Evolutionary conservation across 1,284 basidiomycete genomes (phyloP), one percentile per base, ranked within the genome.

Genomic region (Apiotrichum domesticum): DNA sequence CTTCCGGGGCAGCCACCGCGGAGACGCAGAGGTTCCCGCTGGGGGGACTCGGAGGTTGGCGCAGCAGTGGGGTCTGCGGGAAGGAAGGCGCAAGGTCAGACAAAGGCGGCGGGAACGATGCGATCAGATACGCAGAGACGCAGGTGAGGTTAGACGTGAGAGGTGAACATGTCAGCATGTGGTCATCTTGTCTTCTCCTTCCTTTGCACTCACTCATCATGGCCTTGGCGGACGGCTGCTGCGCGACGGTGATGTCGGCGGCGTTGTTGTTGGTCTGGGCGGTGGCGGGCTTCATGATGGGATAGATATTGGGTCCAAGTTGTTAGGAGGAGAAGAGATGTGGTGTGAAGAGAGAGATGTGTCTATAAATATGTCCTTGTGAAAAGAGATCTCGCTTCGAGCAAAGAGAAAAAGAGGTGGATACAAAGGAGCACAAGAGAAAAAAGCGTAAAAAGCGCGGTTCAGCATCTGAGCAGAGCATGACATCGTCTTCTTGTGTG

Each of bases 1-100:
- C 65, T 62, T 39, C 70, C 72, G n/a, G 73, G 73, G 64, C 72
- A 75, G 2, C 73, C 73, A 47, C 73, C 73, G 46, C 73, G 65
- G 43, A 75, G 64, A 40, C 73, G 62, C 51, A 72, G 54, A 1
- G 57, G 46, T n/a, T 71, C 67, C 33, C 64, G 35, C 46, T 59
- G 60, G 9, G 57, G 52, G 13, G 57, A 55, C 48, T 58, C 55
- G 5, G 61, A 44, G 37, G 33, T 6, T 8, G 52, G 55, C 9
- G 43, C 29, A 13, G 45, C 15, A 4, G 46, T 39, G n/a, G 56
- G n/a, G 53, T 37, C 53, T 55, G 51, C 11, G 32, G 11, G 8
- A 5, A 51, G n/a, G 29, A 29, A 13, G 37, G 37, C 8, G 37
- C 37, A 13, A 39, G 3, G 29, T 29, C 29, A 29, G 29, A 29